Evolutionary conservation across 192 early-diverging fungal genomes (phyloP), one percentile per base, ranked within the genome.

Genomic region (Coemansia sp.): DNA sequence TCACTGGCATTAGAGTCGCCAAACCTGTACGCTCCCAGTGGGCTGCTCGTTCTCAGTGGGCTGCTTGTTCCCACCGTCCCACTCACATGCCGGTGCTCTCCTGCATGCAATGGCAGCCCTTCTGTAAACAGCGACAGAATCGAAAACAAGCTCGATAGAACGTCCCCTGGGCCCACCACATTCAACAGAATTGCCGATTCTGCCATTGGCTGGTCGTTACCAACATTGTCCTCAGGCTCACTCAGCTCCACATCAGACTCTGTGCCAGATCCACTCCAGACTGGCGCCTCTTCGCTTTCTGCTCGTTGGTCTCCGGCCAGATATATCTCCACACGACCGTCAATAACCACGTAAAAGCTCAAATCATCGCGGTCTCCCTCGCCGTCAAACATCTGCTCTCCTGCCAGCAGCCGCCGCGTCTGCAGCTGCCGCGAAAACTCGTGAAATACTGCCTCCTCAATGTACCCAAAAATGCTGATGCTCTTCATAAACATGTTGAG

Each of bases 401-500:
- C 92, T 0, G 89, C 88, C 47, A 89, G 71, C 49, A 91, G 63
- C 19, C 86, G 82, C 19, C 87, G 86, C 0, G 90, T 92, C 73
- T 94, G 92, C 52, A 96, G 80, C 66, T 95, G 92, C 38, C 93
- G 79, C 15, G 93, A 91, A 15, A 99, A 86, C 73, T 99, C 97
- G 73, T 93, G 92, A 73, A 99, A 96, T 6, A 99, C 95, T 1
- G 92, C 92, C 63, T 93, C 84, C 54, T 99, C 97, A 11, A 99
- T 85, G 71, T 97, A 98, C 0, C 95, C 95, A 87, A 99, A 98
- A 7, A 97, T 91, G 74, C 93, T 94, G 76, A 96, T 96, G 58
- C 79, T 82, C 67, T 82, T 76, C 79, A 82, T 76, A 59, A 82
- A 82, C 79, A 82, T 82, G 62, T 56, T 75, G n/a, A 82, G 70